These are phyloP conservation scores for Cutaneotrichosporon sp. DNA, from an alignment of 1,284 basidiomycete genomes.

Conservation along the genomic window DNA sequence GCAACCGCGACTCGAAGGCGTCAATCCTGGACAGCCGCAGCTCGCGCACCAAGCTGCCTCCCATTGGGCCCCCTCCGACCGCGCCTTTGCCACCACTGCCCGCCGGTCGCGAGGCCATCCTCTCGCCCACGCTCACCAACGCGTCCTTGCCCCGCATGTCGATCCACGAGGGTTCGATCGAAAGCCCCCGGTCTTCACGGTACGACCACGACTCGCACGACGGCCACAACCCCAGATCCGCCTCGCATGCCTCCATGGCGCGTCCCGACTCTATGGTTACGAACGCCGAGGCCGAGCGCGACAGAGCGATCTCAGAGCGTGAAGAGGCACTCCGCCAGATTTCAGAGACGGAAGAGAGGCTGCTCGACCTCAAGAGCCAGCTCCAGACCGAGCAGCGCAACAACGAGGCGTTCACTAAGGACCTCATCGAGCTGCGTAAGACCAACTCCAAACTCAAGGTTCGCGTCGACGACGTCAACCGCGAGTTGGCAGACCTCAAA, in stretches of 20 bases:
- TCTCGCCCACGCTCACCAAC: conserved; percentile 19
- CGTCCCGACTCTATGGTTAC: conserved; percentile 15
- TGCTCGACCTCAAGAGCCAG: conserved; percentile 13
- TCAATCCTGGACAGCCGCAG: conserved; percentile 9
- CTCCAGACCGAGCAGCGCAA: conserved; percentile 16
- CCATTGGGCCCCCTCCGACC: conserved; percentile 42
- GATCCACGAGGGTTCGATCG: conserved; percentile 16
- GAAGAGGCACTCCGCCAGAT: conserved; percentile 14
- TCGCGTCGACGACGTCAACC: conserved; percentile 28
- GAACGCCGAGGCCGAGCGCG: conserved; percentile 13
- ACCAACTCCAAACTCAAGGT: conserved; percentile 37
- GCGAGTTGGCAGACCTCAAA: conserved; percentile 25
- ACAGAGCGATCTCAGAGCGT: conserved; percentile 16
- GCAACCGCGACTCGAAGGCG: conserved; percentile 27
- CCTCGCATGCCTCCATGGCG: not conserved
- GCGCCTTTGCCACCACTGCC: conserved; percentile 41
- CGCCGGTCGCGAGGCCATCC: conserved; percentile 18
- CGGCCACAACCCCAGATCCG: conserved; percentile 6
- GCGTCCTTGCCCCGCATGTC: conserved; percentile 9
- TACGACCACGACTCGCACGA: conserved; percentile 20
- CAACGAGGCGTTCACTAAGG: conserved; percentile 21
- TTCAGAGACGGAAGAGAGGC: conserved; percentile 10
- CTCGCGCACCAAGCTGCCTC: conserved; percentile 29
- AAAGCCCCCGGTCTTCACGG: conserved; percentile 14
- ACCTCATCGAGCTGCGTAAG: conserved; percentile 25